phyloP scores from a whole-genome alignment of 2,329 filamentous ascomycete genomes.

The Claviceps arundinis region DNA sequence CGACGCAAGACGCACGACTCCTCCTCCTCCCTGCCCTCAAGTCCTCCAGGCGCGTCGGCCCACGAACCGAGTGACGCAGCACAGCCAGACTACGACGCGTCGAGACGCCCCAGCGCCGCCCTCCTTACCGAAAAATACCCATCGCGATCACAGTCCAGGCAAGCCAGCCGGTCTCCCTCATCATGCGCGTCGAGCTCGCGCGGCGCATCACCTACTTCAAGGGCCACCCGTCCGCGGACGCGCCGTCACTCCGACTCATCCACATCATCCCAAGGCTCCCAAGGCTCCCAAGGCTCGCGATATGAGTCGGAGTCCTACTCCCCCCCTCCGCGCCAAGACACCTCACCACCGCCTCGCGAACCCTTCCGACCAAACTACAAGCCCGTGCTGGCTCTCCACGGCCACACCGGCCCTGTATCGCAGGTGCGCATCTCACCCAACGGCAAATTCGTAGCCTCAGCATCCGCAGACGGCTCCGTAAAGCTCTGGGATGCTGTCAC shows the following conservation, averaged over 20 bases:
- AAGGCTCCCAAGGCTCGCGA: not conserved
- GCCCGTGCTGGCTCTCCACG: slow-evolving; percentile 56
- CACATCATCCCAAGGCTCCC: slow-evolving; percentile 18
- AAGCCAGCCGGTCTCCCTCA: slow-evolving; percentile 19
- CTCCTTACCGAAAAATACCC: slow-evolving; percentile 14
- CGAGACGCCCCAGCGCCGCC: slow-evolving; percentile 11
- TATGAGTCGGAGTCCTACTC: slow-evolving; percentile 6
- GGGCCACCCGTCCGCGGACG: slow-evolving; percentile 16
- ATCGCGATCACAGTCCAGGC: slow-evolving; percentile 16
- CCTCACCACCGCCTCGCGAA: slow-evolving; percentile 26
- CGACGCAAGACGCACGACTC: slow-evolving; percentile 19
- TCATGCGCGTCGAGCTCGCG: slow-evolving; percentile 24
- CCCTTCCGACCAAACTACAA: slow-evolving; percentile 52
- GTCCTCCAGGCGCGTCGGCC: slow-evolving; percentile 10
- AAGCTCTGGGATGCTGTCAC: slow-evolving; percentile 80
- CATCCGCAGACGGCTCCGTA: slow-evolving; percentile 77
- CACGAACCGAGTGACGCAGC: not conserved
- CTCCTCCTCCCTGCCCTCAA: slow-evolving; percentile 14
- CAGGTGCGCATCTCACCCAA: slow-evolving; percentile 86
- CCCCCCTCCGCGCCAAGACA: slow-evolving; percentile 12
- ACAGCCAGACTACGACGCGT: not conserved
- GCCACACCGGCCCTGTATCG: slow-evolving; percentile 68
- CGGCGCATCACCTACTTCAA: slow-evolving; percentile 18
- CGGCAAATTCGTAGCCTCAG: slow-evolving; percentile 77
- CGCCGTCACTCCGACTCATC: slow-evolving; percentile 16